Percentiles rank a stretch among this genome's conserved stretches.
Conservation (phyloP, 768 basidiomycete species). For the Ramaria sp. region DNA sequence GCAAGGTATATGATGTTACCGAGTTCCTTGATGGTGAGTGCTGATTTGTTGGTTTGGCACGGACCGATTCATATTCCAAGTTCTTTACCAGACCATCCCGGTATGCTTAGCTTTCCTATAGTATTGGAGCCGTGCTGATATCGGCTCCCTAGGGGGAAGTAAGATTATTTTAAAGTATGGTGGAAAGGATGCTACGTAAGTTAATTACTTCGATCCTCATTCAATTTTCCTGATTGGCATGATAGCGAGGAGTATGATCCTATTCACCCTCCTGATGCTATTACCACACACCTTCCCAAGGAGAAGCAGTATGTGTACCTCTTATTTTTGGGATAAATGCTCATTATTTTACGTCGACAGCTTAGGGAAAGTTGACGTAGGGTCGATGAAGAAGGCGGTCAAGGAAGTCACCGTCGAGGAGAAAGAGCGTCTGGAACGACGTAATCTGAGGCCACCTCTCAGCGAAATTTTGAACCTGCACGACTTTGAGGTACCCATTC, state of each 20-base stretch:
- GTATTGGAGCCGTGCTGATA: background rate
- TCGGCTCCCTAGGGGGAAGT: conserved; percentile 45
- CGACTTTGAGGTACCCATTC: conserved; percentile 71
- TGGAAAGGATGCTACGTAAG: conserved; percentile 78
- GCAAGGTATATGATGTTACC: conserved; percentile 70
- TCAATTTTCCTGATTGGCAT: background rate
- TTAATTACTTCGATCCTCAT: conserved; percentile 17
- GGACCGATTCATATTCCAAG: background rate
- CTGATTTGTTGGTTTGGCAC: background rate
- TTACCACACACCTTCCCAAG: conserved; percentile 62
- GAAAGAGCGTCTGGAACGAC: conserved; percentile 50
- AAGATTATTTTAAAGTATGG: conserved; percentile 83
- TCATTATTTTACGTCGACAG: conserved; percentile 13
- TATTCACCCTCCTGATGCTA: conserved; percentile 80
- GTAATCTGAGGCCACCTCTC: conserved; percentile 57
- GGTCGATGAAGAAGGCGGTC: conserved; percentile 52
- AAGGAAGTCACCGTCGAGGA: conserved; percentile 61
- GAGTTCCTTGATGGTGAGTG: conserved; percentile 58
- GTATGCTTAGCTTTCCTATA: conserved; percentile 18
- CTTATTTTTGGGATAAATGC: background rate
- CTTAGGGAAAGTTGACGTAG: conserved; percentile 61
- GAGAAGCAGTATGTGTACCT: conserved; percentile 62
- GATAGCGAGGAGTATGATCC: conserved; percentile 70
- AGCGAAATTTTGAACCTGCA: conserved; percentile 81
- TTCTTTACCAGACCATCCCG: conserved; percentile 49